Evolutionary conservation across 805 yeast genomes (phyloP).

Genomic region (Wickerhamiella parazyma): DNA sequence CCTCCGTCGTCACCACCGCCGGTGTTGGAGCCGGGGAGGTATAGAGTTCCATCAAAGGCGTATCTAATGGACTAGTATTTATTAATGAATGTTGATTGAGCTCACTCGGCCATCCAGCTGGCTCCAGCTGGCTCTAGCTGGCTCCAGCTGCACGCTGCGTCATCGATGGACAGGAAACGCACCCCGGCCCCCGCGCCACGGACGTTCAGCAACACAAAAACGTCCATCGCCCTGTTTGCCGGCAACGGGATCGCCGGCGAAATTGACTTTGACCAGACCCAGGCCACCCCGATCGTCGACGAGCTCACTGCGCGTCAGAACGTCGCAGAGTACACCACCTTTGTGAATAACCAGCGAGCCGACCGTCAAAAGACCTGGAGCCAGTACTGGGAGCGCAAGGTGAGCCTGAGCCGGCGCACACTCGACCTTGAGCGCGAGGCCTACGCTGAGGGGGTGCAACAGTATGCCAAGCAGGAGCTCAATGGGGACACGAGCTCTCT

Average conservation of each 20-base stretch:
- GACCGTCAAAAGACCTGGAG: conserved; percentile 23
- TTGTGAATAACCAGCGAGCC: conserved; percentile 21
- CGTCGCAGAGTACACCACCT: conserved; percentile 18
- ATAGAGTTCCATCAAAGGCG: conserved; percentile 6
- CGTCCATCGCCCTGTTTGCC: conserved; percentile 16
- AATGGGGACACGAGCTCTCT: conserved; percentile 16
- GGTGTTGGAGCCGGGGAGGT: not conserved
- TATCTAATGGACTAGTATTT: conserved; percentile 2
- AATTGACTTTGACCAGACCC: conserved; percentile 11
- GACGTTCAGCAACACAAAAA: conserved; percentile 9
- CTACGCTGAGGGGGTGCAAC: conserved; percentile 17
- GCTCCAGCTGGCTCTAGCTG: not conserved
- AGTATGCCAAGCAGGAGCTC: conserved; percentile 15
- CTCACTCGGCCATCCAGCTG: no score
- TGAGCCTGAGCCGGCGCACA: conserved; percentile 14
- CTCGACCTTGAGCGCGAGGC: conserved; percentile 17
- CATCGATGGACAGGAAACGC: not conserved
- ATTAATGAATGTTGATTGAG: not conserved
- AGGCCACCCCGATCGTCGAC: conserved; percentile 15
- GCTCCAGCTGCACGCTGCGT: not conserved
- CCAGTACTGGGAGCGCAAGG: conserved; percentile 23
- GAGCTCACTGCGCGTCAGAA: conserved; percentile 20
- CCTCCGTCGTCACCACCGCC: conserved; percentile 5
- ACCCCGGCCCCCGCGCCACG: not conserved
- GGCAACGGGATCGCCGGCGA: conserved; percentile 20